phyloP scores from a whole-genome alignment of 345 rosid genomes.

The Citrus sinensis region DVS_A1.0 CM039169.1:31545001-31545500 shows the following conservation, averaged over 20 bases:
- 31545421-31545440: constrained; percentile 19
- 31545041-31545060: constrained; percentile 48
- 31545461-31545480: constrained; percentile 17
- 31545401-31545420: constrained; percentile 38
- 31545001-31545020: neutral
- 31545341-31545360: constrained; percentile 26
- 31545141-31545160: constrained; percentile 23
- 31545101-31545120: constrained; percentile 1
- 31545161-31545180: constrained; percentile 37
- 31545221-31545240: constrained; percentile 45
- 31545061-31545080: constrained; percentile 54
- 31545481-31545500: constrained; percentile 19
- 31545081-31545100: constrained; percentile 32
- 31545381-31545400: constrained; percentile 34
- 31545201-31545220: constrained; percentile 45
- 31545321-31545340: constrained; percentile 29
- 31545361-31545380: constrained; percentile 29
- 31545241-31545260: constrained; percentile 18
- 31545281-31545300: constrained; percentile 32
- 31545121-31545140: constrained; percentile 19
- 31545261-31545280: constrained; percentile 35
- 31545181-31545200: constrained; percentile 35
- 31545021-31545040: neutral
- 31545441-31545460: constrained; percentile 9
- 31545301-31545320: constrained; percentile 31